Evolutionary conservation across 495 filamentous ascomycete genomes (phyloP).

Genomic region (Hypoxylon subgilvum): DNA sequence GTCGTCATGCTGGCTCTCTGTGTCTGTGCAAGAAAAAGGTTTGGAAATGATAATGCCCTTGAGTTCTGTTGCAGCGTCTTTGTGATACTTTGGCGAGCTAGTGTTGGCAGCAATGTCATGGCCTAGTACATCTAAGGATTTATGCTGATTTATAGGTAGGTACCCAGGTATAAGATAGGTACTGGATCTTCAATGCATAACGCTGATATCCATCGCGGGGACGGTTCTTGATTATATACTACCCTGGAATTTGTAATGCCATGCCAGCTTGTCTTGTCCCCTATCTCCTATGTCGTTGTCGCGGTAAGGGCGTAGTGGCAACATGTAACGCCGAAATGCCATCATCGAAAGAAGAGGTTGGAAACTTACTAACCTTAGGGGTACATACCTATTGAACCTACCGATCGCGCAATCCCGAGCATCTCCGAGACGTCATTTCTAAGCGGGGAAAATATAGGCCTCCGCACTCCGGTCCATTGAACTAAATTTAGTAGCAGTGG

Average conservation of each 20-base stretch:
- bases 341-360: slow-evolving; percentile 18
- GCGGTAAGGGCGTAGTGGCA: slow-evolving; percentile 3
- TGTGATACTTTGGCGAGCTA: slow-evolving; percentile 22
- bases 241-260: slow-evolving; percentile 3
- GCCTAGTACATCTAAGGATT: not conserved
- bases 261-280: not conserved
- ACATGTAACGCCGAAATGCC: slow-evolving; percentile 16
- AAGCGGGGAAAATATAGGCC: slow-evolving; percentile 18
- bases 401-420: slow-evolving; percentile 12
- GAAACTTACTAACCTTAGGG: slow-evolving; percentile 15
- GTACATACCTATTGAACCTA: not conserved
- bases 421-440: slow-evolving; percentile 14
- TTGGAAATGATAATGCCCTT: not conserved
- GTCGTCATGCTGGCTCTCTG: slow-evolving; percentile 39
- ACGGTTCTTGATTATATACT: slow-evolving; percentile 4
- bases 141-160: not conserved
- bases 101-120: slow-evolving; percentile 16
- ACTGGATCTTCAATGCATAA: not conserved
- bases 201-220: not conserved
- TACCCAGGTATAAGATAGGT: not conserved
- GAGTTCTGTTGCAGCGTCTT: slow-evolving; percentile 3
- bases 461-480: not conserved
- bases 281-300: slow-evolving; percentile 1
- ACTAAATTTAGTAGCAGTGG: not conserved
- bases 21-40: no score